Base-by-base conservation (phyloP, 2,329 filamentous ascomycete species). In the Ceratocystis papillata region DNA sequence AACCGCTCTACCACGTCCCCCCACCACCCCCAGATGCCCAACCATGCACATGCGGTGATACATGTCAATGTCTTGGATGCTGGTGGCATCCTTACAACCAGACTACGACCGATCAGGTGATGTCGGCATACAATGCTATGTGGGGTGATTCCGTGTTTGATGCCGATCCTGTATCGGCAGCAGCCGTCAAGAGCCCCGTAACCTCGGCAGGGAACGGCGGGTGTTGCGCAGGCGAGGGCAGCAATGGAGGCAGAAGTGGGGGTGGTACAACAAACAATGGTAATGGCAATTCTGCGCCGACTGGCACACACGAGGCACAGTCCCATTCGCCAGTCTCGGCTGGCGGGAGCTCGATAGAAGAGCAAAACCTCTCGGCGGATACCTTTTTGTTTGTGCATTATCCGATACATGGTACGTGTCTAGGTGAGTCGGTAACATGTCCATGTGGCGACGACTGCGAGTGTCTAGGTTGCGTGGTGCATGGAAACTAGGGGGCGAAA, bases 1-100 rank as follows among this genome's bases (percentile, higher is more conserved):
- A 57, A 28, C 50, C 50, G 22, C 50, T 30, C 5, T 57, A 45
- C 59, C 59, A 45, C 59, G 71, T 57, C 17, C 61, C 28, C 69
- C 62, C 69, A 68, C 70, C 48, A 72, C 72, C 48, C 71, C 72
- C 73, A 69, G 77, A 73, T 22, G 75, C 72, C 64, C 76, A 76
- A 59, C 76, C 74, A 65, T 89, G 87, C 70, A 77, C 78, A 61
- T 89, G 87, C 71, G 87, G 87, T 22, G 82, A 86, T 65, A 77
- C 77, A 33, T 89, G 87, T 69, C 80, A 85, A 69, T 89, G 87
- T 71, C 76, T 88, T 45, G 86, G 85, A 10, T 89, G 87, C 72
- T 79, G 84, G 4, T 83, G 82, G 1, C 86, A 88, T 72, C 84
- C 86, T 12, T 87, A 85, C 71, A 88, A 88, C 70, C 78, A 83